Evolutionary conservation across 23 red algal species (phyloP).

Genomic region (Chondrus crispus): DNA sequence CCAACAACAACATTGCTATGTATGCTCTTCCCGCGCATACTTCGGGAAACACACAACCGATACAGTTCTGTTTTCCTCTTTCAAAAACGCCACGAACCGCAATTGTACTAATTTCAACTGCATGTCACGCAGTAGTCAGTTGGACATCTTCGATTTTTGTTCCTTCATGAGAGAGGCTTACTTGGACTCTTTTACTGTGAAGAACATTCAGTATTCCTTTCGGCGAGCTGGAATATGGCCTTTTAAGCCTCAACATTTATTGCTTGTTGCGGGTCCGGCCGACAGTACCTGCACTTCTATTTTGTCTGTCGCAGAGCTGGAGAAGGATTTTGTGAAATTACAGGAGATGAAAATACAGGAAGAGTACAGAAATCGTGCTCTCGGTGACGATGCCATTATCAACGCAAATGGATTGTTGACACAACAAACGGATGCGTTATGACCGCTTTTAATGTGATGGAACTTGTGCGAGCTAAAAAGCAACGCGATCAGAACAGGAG

Average conservation of each 20-base stretch:
- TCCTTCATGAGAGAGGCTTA: not conserved
- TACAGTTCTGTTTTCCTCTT: not conserved
- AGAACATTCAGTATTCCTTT: not conserved
- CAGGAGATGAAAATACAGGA: too few species aligned
- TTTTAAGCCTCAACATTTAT: not conserved
- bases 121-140: not conserved
- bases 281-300: too few species aligned
- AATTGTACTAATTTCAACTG: not conserved
- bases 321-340: not conserved
- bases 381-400: too few species aligned
- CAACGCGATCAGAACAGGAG: too few species aligned
- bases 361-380: too few species aligned
- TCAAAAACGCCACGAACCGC: not conserved
- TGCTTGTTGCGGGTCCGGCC: too few species aligned
- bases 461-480: too few species aligned
- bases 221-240: not conserved
- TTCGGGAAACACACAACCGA: not conserved
- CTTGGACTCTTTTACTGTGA: not conserved
- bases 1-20: not conserved
- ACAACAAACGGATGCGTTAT: too few species aligned
- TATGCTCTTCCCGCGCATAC: not conserved
- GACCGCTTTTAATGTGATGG: too few species aligned
- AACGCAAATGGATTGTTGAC: too few species aligned
- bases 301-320: not conserved
- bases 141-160: slow-evolving; percentile 19